Conservation (phyloP, 305 asterid species). For the Ilex paraguariensis region DNA sequence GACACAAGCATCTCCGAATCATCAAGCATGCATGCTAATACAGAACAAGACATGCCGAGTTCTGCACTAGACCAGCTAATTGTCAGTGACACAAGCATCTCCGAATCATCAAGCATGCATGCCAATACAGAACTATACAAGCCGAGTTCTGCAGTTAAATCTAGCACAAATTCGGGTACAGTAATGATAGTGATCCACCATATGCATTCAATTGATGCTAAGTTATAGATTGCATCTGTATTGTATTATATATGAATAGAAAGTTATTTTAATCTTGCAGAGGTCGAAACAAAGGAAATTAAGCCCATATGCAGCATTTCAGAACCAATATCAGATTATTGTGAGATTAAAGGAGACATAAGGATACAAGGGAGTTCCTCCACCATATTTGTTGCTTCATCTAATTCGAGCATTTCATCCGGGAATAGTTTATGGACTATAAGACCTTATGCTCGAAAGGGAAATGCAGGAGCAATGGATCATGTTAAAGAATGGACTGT, state of each 20-base stretch:
- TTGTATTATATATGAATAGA: too few species aligned
- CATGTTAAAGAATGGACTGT: constrained; percentile 53
- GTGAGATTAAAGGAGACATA: constrained; percentile 53
- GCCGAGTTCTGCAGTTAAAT: too few species aligned
- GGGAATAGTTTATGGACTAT: constrained; percentile 38
- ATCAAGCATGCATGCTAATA: neutral
- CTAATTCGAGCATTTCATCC: neutral
- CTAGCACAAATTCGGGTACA: too few species aligned
- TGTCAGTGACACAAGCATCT: constrained; percentile 2
- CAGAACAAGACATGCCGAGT: too few species aligned
- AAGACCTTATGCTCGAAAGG: constrained; percentile 64
- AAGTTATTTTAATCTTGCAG: constrained; percentile 14
- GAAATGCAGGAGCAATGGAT: constrained; percentile 27
- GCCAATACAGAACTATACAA: neutral
- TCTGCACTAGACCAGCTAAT: constrained; percentile 12
- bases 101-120: constrained; percentile 7
- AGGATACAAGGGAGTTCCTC: constrained; percentile 45
- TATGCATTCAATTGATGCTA: too few species aligned
- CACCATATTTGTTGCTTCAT: constrained; percentile 30
- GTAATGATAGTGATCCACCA: too few species aligned
- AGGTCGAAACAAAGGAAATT: constrained; percentile 11
- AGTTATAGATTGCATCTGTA: too few species aligned
- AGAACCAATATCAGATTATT: constrained; percentile 44
- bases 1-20: constrained; percentile 5
- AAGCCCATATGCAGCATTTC: constrained; percentile 38